phyloP scores from a whole-genome alignment of 768 basidiomycete genomes.

The Suillus paluster region DNA sequence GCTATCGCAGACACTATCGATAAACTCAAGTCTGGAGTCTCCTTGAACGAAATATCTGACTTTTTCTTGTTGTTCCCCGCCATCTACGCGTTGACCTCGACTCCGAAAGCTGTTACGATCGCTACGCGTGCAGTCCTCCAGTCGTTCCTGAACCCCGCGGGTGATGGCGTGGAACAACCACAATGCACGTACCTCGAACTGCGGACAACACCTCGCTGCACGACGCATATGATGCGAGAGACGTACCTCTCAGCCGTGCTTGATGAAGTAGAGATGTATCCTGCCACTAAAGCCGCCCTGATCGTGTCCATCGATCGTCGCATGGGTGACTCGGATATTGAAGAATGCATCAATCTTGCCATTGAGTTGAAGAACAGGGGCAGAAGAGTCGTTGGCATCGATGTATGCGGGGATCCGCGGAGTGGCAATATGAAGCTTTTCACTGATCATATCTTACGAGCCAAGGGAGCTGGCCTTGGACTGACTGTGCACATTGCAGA shows the following conservation, averaged over 20 bases:
- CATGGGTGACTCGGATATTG: constrained; percentile 56
- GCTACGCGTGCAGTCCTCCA: constrained; percentile 70
- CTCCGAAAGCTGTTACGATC: constrained; percentile 52
- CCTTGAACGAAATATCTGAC: constrained; percentile 60
- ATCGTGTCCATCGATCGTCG: constrained; percentile 79
- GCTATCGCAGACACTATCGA: constrained; percentile 44
- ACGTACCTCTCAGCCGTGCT: constrained; percentile 71
- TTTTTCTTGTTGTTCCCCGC: constrained; percentile 79
- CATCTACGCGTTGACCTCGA: constrained; percentile 78
- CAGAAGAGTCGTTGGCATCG: constrained; percentile 72
- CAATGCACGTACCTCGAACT: constrained; percentile 80
- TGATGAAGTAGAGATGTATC: constrained; percentile 63
- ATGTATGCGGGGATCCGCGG: constrained; percentile 78
- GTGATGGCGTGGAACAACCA: constrained; percentile 25
- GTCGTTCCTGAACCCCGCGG: constrained; percentile 53
- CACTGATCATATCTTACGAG: constrained; percentile 53
- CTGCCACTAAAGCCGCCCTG: constrained; percentile 52
- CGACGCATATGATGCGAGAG: constrained; percentile 57
- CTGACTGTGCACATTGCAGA: constrained; percentile 88
- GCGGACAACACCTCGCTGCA: constrained; percentile 77
- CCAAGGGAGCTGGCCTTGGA: constrained; percentile 62
- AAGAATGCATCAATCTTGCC: constrained; percentile 63
- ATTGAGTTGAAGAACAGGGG: constrained; percentile 57
- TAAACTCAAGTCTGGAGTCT: constrained; percentile 42
- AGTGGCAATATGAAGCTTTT: constrained; percentile 61